These are phyloP conservation scores for Candida taoyuanica DNA, from an alignment of 805 yeast genomes.

Conservation along the genomic window DNA sequence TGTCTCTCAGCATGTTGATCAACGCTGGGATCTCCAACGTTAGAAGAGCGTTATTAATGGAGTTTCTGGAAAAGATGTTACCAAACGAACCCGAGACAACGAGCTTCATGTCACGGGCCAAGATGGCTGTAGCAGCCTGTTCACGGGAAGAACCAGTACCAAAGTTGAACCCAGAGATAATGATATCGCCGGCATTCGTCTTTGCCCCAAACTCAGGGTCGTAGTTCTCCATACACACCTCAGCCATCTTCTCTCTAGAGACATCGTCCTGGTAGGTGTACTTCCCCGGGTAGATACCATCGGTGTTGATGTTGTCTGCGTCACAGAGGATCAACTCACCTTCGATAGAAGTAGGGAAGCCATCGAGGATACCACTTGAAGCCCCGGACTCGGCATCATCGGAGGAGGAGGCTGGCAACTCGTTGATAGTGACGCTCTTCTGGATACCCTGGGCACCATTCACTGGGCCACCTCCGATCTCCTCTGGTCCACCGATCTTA, in stretches of 20 bases:
- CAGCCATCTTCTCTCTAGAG: slow-evolving; percentile 92
- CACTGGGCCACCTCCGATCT: slow-evolving; percentile 60
- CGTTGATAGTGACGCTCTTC: slow-evolving; percentile 31
- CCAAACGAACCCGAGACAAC: slow-evolving; percentile 98
- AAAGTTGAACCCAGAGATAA: slow-evolving; percentile 89
- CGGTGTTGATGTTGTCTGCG: slow-evolving; percentile 95
- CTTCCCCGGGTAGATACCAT: slow-evolving; percentile 98
- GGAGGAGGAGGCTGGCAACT: slow-evolving; percentile 17
- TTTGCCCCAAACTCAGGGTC: slow-evolving; percentile 82
- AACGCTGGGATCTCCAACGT: slow-evolving; percentile 91
- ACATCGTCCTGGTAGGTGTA: slow-evolving; percentile 98
- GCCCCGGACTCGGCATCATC: slow-evolving; percentile 24
- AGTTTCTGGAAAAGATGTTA: slow-evolving; percentile 91
- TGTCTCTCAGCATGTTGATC: slow-evolving; percentile 69
- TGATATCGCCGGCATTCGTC: slow-evolving; percentile 83
- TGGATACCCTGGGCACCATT: slow-evolving; percentile 46
- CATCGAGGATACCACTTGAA: slow-evolving; percentile 68
- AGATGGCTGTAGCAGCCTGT: slow-evolving; percentile 97
- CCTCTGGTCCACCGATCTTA: slow-evolving; percentile 88
- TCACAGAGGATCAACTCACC: slow-evolving; percentile 96
- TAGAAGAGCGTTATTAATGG: slow-evolving; percentile 91
- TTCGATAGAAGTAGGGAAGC: slow-evolving; percentile 82
- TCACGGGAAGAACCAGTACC: slow-evolving; percentile 99
- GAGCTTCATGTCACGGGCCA: slow-evolving; percentile 88
- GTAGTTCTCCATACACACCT: slow-evolving; percentile 99